Evolutionary conservation across 106 monocot genomes (phyloP), one percentile per base, ranked within the genome.

Genomic region (Apostasia ramifera): DNA sequence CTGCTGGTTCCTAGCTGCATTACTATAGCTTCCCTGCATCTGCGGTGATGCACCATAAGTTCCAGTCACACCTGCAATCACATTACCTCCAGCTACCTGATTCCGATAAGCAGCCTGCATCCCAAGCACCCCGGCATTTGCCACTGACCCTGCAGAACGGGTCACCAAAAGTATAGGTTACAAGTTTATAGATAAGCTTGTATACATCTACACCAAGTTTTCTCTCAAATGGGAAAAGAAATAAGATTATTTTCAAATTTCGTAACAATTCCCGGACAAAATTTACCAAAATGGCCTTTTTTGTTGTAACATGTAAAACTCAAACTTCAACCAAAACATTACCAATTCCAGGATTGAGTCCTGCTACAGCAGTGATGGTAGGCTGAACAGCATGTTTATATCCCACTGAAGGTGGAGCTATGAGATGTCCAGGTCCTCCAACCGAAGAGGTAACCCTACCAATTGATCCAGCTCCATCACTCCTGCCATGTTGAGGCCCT

Each of bases 281-380:
- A 50, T 50, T 26, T 26, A 26, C 26, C 4, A 50, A 50, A 50
- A 50, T 50, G 8, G 8, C 4, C 50, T 5, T 5, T 5, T 5
- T 50, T 50, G 4, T 5, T 5, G 8, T 5, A 50, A 8, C 81
- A 11, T 89, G 93, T 44, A 53, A 80, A 1, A 84, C 75, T 14
- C 86, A 73, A 6, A 90, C 53, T 2, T 87, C 81, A 15, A 84
- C 74, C 76, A 94, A 55, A 44, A 87, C 86, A 74, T 90, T 90
- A 46, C 84, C 86, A 8, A 94, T 14, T 10, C 82, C 82, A 11
- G 86, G 92, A 71, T 86, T 84, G 55, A 84, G 41, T 43, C 80
- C 80, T 38, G 74, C 48, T 10, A 59, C 74, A 48, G 78, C 75
- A 15, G 76, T 52, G 63, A 40, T 11, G 53, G 59, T 53, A 79